These are phyloP conservation scores for Draba incana DNA, from an alignment of 345 rosid species.

Conservation along the genomic window DNA sequence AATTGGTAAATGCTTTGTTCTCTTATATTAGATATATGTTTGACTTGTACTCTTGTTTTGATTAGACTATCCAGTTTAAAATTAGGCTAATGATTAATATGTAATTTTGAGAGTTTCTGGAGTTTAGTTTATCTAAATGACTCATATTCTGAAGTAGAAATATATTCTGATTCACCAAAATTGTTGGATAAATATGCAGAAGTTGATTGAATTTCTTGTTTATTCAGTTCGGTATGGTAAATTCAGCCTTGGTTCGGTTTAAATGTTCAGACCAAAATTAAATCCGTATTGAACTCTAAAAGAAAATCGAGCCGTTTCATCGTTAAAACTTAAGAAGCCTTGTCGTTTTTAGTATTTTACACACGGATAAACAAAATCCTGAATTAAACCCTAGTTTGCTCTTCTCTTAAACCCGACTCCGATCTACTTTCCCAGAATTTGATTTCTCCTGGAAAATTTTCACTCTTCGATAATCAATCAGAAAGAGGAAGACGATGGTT, in stretches of 20 bases:
- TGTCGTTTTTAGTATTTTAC: constrained; percentile 9
- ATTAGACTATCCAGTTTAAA: background rate
- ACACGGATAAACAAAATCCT: background rate
- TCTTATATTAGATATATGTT: background rate
- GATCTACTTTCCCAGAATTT: constrained; percentile 4
- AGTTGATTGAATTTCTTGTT: background rate
- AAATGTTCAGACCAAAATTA: background rate
- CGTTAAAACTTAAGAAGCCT: background rate
- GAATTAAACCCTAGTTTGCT: constrained; percentile 23
- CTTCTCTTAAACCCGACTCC: constrained; percentile 17
- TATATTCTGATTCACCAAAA: background rate
- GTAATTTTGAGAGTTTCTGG: background rate
- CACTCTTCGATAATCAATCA: background rate
- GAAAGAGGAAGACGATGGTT: constrained; percentile 58
- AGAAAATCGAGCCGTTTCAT: background rate
- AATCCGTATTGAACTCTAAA: background rate
- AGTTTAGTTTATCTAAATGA: no score
- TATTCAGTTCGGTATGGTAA: no score
- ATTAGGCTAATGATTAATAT: background rate
- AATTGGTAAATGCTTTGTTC: background rate
- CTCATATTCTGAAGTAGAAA: no score
- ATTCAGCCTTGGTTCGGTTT: constrained; percentile 3
- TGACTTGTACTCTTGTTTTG: background rate
- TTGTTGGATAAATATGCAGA: background rate
- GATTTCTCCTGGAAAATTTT: constrained; percentile 2